A percentile compares a stretch with the other conserved stretches of the same genome.
Evolutionary conservation across 2,329 filamentous ascomycete species (phyloP).

Genomic region (Penicillium nordicum): DNA sequence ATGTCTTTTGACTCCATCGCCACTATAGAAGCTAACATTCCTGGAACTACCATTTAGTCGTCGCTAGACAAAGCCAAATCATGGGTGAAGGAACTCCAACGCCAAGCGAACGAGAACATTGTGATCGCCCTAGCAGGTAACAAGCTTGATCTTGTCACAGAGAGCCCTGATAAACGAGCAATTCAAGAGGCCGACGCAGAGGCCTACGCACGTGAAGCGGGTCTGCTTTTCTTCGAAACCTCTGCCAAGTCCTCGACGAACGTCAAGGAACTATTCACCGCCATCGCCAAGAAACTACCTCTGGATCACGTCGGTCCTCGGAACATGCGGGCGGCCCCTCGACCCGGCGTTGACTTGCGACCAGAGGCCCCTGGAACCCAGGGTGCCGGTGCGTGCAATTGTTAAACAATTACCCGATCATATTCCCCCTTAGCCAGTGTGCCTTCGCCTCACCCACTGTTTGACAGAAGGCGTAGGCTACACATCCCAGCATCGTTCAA

Average conservation of each 20-base stretch:
- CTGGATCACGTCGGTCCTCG: slow-evolving; percentile 93
- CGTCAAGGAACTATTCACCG: slow-evolving; percentile 91
- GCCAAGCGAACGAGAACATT: slow-evolving; percentile 99
- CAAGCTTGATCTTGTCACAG: slow-evolving; percentile 92
- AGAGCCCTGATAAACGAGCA: slow-evolving; percentile 92
- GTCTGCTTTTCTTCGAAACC: slow-evolving; percentile 96
- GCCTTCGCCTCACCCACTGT: not conserved
- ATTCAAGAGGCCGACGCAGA: slow-evolving; percentile 86
- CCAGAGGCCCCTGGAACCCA: slow-evolving; percentile 60
- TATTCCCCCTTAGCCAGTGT: not conserved
- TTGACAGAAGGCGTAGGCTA: not conserved
- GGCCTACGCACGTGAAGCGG: slow-evolving; percentile 89
- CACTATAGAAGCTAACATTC: slow-evolving; percentile 14
- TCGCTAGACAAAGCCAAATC: slow-evolving; percentile 98
- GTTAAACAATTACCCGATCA: slow-evolving; percentile 43
- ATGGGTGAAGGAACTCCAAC: slow-evolving; percentile 98
- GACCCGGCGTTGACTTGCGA: slow-evolving; percentile 65
- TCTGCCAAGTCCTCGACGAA: slow-evolving; percentile 97
- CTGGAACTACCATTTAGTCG: slow-evolving; percentile 54
- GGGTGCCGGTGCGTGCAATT: slow-evolving; percentile 60
- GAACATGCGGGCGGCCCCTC: slow-evolving; percentile 66
- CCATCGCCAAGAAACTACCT: slow-evolving; percentile 95
- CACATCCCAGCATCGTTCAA: not conserved
- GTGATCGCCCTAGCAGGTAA: slow-evolving; percentile 97
- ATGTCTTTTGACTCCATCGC: slow-evolving; percentile 1